These are phyloP conservation scores for Cynanchum wilfordii DNA, from an alignment of 257 asterid genomes.

Conservation along the genomic window DNA sequence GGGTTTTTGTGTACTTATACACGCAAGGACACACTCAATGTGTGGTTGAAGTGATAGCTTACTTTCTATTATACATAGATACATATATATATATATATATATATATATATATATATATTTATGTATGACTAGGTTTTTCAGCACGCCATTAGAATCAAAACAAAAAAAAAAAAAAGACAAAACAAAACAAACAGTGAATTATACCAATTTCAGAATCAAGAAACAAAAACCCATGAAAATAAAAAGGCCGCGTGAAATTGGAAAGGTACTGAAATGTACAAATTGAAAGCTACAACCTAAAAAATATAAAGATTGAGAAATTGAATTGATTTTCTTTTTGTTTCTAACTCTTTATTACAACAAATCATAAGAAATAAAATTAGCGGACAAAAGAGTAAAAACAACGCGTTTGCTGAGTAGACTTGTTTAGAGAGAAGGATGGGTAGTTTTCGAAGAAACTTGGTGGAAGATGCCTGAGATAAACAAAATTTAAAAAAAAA, in stretches of 20 bases:
- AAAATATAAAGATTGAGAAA: background rate
- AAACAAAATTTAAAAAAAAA: background rate
- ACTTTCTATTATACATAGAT: background rate
- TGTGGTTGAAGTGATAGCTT: background rate
- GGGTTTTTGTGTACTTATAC: constrained; percentile 11
- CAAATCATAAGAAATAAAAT: background rate
- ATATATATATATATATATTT: too few relatives aligned
- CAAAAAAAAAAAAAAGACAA: too few relatives aligned
- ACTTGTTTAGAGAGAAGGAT: background rate
- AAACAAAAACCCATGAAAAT: background rate
- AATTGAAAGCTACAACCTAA: background rate
- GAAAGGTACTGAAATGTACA: constrained; percentile 16
- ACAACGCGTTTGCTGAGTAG: constrained; percentile 16
- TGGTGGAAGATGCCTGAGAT: constrained; percentile 16
- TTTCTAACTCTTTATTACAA: background rate
- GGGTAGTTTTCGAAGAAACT: constrained; percentile 19
- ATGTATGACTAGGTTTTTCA: background rate
- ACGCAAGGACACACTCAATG: constrained; percentile 2
- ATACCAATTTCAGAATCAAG: background rate
- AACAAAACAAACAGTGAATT: background rate
- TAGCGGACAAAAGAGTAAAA: background rate
- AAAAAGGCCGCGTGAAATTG: background rate
- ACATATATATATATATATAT: too few relatives aligned
- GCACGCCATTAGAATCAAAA: background rate
- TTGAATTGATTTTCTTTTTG: background rate